Conservation (phyloP, 345 rosid genomes). For the Jatropha curcas region DNA sequence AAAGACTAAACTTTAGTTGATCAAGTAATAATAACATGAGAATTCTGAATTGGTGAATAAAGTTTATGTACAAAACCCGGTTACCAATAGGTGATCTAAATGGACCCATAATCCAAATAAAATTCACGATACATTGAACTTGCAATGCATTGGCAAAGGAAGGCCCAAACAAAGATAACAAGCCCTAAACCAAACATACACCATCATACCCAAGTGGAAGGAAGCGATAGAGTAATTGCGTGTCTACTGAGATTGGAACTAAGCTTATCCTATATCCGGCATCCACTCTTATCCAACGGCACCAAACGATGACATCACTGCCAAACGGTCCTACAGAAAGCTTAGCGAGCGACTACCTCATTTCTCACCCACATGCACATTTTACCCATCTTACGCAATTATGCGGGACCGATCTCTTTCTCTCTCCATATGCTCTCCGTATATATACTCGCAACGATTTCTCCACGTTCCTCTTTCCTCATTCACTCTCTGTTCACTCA, state of each 20-base stretch:
- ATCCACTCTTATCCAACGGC: neutral
- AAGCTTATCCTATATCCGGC: neutral
- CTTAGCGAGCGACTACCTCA: neutral
- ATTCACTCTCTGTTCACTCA: neutral
- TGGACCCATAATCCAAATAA: no score
- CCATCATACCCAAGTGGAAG: no score
- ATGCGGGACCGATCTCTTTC: neutral
- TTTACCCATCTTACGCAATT: neutral
- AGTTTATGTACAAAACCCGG: no score
- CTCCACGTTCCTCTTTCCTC: neutral
- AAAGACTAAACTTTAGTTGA: no score
- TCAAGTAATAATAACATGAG: no score
- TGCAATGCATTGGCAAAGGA: no score
- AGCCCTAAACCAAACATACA: neutral
- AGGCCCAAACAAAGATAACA: no score
- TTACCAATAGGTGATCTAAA: no score
- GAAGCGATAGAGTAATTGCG: no score
- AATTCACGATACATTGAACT: no score
- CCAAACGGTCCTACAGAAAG: neutral
- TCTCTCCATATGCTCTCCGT: neutral
- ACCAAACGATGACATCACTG: neutral
- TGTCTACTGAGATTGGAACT: no score
- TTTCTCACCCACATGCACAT: neutral
- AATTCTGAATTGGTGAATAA: no score
- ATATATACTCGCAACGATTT: neutral